Base-by-base conservation (phyloP, 192 early-diverging fungal genomes). In the Coemansia sp. region DNA sequence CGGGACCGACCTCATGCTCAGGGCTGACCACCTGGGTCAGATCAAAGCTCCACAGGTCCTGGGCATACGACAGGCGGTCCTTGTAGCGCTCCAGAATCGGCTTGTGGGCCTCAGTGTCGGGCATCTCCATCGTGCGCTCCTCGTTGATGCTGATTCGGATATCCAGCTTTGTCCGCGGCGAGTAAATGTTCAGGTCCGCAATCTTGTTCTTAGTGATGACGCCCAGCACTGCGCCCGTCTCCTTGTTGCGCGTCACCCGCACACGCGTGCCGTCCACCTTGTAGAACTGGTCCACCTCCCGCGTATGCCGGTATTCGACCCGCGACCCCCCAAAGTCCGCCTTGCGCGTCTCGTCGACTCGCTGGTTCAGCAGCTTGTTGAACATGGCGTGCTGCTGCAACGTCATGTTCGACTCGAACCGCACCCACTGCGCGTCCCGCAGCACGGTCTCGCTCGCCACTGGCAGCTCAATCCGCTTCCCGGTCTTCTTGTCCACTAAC, bases 351-450 rank as follows among this genome's bases (percentile, higher is more conserved):
- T 75, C 66, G 39, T 83, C 73, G 8, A 85, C 79, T 2, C 80
- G 66, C 16, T 81, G 77, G 60, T 96, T 96, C 27, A 96, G 69
- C 27, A 87, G 50, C 12, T 76, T 56, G 52, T 96, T 96, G 65
- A 89, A 94, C 47, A 80, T 62, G n/a, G 70, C 80, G 59, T 96
- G 91, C 54, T 92, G 90, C 26, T 78, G 83, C 59, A 83, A 41
- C 2, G 85, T 85, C 93, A 96, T 96, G 60, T 92, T 78, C 3
- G 89, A 89, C 44, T 85, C 77, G 53, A 96, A 96, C 8, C 82
- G 76, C 29, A 67, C 13, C 31, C 22, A 21, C 34, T 54, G 61
- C 42, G 52, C 57, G 50, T 64, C 64, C 0, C 50, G 33, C 10
- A 65, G 44, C 29, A 50, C 84, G 42, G 82, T 79, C 75, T 85